phyloP scores from a whole-genome alignment of 371 early-diverging fungal genomes.

The Haplosporangium sp. region DNA sequence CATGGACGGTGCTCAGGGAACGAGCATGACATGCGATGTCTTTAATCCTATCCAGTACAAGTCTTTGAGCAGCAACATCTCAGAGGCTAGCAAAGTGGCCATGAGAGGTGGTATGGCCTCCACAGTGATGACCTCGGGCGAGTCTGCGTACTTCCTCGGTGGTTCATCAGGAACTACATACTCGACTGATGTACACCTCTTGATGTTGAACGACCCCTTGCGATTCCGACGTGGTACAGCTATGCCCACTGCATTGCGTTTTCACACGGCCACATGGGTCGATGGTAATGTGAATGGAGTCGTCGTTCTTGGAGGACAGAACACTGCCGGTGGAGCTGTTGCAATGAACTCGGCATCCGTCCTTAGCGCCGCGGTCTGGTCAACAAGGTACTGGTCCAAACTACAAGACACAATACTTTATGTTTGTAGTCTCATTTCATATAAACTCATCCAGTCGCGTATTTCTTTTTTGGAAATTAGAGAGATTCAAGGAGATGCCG shows the following conservation, averaged over 20 bases:
- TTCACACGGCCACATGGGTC: slow-evolving; percentile 39
- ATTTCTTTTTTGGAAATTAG: neutral
- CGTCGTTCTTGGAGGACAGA: slow-evolving; percentile 37
- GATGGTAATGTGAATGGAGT: slow-evolving; percentile 11
- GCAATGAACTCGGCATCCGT: slow-evolving; percentile 3
- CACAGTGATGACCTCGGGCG: neutral
- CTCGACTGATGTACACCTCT: neutral
- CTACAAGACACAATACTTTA: neutral
- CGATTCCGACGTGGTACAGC: slow-evolving; percentile 3
- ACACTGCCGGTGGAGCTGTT: neutral
- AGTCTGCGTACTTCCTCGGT: slow-evolving; percentile 20
- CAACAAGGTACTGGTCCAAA: too few species aligned
- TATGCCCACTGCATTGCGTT: slow-evolving; percentile 7
- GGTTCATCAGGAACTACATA: slow-evolving; percentile 6
- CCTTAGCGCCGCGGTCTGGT: neutral
- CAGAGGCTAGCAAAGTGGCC: neutral
- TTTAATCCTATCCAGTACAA: slow-evolving; percentile 29
- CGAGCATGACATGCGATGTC: slow-evolving; percentile 19
- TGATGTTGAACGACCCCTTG: neutral
- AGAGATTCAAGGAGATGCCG: neutral
- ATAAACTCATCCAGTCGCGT: neutral
- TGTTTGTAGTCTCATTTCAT: too few species aligned
- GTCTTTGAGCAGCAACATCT: neutral
- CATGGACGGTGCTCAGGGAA: neutral
- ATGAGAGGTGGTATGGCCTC: slow-evolving; percentile 38